Evolutionary conservation across 129 eudicot genomes (phyloP), one percentile per base, ranked within the genome.

Genomic region (Dittrichia graveolens): DNA sequence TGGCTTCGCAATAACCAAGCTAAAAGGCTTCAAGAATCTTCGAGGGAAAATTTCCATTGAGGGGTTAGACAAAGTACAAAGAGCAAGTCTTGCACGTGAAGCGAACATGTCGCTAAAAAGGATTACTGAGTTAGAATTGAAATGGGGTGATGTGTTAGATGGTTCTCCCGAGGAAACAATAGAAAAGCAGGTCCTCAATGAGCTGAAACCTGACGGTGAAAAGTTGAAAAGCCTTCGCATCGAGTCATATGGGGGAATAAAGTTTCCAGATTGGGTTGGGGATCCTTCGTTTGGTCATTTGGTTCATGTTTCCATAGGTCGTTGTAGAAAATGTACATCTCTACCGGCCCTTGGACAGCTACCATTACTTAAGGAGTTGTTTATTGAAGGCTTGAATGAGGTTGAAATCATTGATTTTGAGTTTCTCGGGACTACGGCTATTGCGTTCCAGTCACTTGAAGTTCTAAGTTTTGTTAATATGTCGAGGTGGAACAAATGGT

Each of bases 391-490:
- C 52, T 40, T 42, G 52, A 37, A 41, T 63, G 69, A 3, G 6
- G 35, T 63, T 42, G 16, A 63, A 14, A 2, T 3, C 4, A 42
- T 63, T 4, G 69, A 50, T 15, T 41, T 15, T 1, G 69, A 63
- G 69, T 15, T 63, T 6, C 46, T 4, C 7, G 38, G 52, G 5
- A 18, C 4, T n/a, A n/a, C 5, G 7, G 50, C 5, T 15, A 4
- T 8, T 42, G 24, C 69, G 2, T 63, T 63, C 8, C 69, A 8
- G 4, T 63, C 52, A 41, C 69, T 63, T 63, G 34, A 63, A 42
- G 16, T 16, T 40, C 69, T 63, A 41, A 8, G 3, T 0, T 63
- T 63, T 41, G 14, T 8, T 41, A 14, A 42, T 8, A 63, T 63
- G 69, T 7, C 0, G 6, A 8, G 69, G 1, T 14, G 50, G 50